phyloP scores from a whole-genome alignment of 805 yeast genomes.

The Phaffomyces antillensis region DNA sequence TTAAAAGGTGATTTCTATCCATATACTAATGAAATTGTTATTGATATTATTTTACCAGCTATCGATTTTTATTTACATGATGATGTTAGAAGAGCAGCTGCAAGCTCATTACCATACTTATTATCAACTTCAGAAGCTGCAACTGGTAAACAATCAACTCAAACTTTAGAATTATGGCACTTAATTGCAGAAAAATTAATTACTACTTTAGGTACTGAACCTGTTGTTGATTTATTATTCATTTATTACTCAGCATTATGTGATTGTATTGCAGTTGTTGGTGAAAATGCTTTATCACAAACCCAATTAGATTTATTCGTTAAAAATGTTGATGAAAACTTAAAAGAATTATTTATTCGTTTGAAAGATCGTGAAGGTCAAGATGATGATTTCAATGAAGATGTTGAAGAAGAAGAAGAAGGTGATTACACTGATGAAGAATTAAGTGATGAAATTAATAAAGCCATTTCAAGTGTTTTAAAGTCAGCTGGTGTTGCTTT shows the following conservation, averaged over 20 bases:
- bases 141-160: conserved; percentile 44
- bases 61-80: conserved; percentile 88
- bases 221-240: conserved; percentile 74
- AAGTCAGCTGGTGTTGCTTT: conserved; percentile 51
- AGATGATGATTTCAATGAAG: conserved; percentile 86
- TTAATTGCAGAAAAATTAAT: conserved; percentile 61
- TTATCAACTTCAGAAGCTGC: conserved; percentile 52
- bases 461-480: conserved; percentile 64
- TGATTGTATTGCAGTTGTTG: conserved; percentile 59
- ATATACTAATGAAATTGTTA: conserved; percentile 71
- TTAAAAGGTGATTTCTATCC: conserved; percentile 78
- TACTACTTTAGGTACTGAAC: conserved; percentile 64
- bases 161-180: conserved; percentile 65
- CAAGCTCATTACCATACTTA: conserved; percentile 73
- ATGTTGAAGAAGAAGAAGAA: conserved; percentile 71
- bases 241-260: conserved; percentile 69
- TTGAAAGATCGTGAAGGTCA: conserved; percentile 64
- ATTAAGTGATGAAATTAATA: conserved; percentile 76
- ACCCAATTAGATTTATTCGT: conserved; percentile 51
- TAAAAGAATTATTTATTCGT: conserved; percentile 64
- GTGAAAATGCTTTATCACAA: conserved; percentile 50
- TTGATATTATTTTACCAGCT: conserved; percentile 79
- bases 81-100: conserved; percentile 90
- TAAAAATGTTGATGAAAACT: conserved; percentile 49
- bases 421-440: conserved; percentile 88